Percentiles rank a stretch among this genome's conserved stretches.
Evolutionary conservation across 306 rosid genomes (phyloP).

Genomic region (Glycine soja): DNA sequence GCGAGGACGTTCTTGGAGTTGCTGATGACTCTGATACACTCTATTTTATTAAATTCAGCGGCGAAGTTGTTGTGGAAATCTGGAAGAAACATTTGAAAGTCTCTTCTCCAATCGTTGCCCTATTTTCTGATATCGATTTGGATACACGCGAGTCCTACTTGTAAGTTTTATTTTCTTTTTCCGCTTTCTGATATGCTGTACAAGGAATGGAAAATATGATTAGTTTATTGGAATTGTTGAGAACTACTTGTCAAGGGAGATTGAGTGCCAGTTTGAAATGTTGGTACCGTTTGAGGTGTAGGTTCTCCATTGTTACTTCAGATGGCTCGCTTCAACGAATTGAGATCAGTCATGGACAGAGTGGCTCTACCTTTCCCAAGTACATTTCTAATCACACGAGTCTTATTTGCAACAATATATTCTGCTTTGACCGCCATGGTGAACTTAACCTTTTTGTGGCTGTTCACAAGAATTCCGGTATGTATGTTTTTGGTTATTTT

Average conservation of each 20-base stretch:
- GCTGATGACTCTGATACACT: constrained; percentile 74
- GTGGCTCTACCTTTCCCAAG: constrained; percentile 54
- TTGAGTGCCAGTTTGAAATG: constrained; percentile 40
- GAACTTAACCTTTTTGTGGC: constrained; percentile 73
- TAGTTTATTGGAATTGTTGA: constrained; percentile 28
- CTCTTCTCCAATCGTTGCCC: constrained; percentile 66
- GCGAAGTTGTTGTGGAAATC: constrained; percentile 76
- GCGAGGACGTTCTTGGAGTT: constrained; percentile 84
- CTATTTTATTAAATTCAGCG: constrained; percentile 79
- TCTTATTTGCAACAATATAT: constrained; percentile 56
- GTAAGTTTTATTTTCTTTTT: constrained; percentile 57
- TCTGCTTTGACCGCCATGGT: constrained; percentile 63
- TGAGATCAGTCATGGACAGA: constrained; percentile 76
- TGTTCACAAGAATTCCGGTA: constrained; percentile 67
- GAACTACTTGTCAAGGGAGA: constrained; percentile 26
- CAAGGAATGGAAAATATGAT: constrained; percentile 16
- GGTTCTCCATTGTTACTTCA: constrained; percentile 71
- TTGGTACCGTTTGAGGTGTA: constrained; percentile 69
- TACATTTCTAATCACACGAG: constrained; percentile 35
- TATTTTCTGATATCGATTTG: constrained; percentile 60
- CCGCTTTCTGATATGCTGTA: neutral
- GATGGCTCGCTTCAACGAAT: constrained; percentile 83
- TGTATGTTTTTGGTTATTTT: constrained; percentile 46
- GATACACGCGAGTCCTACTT: constrained; percentile 57
- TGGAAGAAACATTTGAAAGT: constrained; percentile 67